phyloP scores from a whole-genome alignment of 2,329 filamentous ascomycete species.

The Nigrospora oryzae region DNA sequence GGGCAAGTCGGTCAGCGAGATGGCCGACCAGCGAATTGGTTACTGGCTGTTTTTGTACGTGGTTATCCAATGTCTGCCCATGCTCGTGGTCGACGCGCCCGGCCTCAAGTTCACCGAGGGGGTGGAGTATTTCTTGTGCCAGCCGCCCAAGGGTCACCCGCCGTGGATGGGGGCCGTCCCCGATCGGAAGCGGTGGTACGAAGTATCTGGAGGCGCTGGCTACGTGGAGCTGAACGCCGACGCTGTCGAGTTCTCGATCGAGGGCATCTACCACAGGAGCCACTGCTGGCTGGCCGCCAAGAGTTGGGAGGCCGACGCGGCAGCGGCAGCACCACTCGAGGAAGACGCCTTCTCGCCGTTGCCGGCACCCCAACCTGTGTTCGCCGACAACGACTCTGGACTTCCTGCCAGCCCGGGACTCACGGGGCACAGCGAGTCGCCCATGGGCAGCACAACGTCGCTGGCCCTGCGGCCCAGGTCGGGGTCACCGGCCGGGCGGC shows the following conservation, averaged over 20 bases:
- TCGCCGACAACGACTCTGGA: constrained; percentile 18
- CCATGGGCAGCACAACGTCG: constrained; percentile 12
- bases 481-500: constrained; percentile 8
- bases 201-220: constrained; percentile 56
- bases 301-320: constrained; percentile 20
- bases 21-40: constrained; percentile 63
- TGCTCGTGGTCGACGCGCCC: constrained; percentile 69
- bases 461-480: constrained; percentile 3
- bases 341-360: constrained; percentile 17
- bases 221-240: constrained; percentile 52
- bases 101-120: constrained; percentile 59
- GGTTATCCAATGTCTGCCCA: constrained; percentile 67
- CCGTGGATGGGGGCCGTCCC: constrained; percentile 65
- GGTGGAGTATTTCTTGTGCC: constrained; percentile 76
- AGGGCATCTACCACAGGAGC: constrained; percentile 24
- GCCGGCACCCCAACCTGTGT: constrained; percentile 20
- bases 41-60: constrained; percentile 79
- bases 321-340: constrained; percentile 9
- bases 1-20: constrained; percentile 55
- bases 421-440: constrained; percentile 18
- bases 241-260: constrained; percentile 38
- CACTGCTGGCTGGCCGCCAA: constrained; percentile 25
- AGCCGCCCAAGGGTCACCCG: constrained; percentile 61
- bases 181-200: constrained; percentile 63
- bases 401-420: constrained; percentile 10